Evolutionary conservation across 1,139 yeast species (phyloP).

Genomic region (Taiozyma sp.): DNA sequence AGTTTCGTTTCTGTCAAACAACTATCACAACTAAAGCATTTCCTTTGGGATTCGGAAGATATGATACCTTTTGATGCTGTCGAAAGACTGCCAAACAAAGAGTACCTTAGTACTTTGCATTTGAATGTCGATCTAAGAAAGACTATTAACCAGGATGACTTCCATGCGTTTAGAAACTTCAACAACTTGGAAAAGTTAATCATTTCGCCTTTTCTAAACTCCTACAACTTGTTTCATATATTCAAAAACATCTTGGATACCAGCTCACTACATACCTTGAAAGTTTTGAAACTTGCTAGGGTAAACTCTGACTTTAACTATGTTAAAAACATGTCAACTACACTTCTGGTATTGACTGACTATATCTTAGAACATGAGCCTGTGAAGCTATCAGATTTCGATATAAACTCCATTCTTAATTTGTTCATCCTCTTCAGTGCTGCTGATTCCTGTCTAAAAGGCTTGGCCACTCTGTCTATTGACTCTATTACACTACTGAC

Average conservation of each 20-base stretch:
- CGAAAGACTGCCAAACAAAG: conserved; percentile 18
- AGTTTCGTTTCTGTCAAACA: conserved; percentile 12
- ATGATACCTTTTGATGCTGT: conserved; percentile 17
- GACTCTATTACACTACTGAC: conserved; percentile 15
- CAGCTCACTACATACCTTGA: conserved; percentile 1
- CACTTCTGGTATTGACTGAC: conserved; percentile 15
- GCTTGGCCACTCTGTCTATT: conserved; percentile 7
- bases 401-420: conserved; percentile 9
- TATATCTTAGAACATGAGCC: conserved; percentile 13
- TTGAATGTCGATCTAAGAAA: conserved; percentile 19
- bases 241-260: conserved; percentile 15
- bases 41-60: conserved; percentile 20
- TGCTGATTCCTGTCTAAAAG: conserved; percentile 1
- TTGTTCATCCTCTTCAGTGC: conserved; percentile 7
- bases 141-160: neutral
- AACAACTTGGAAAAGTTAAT: conserved; percentile 17
- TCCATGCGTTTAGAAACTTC: conserved; percentile 13
- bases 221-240: conserved; percentile 16
- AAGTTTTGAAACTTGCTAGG: conserved; percentile 8
- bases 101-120: conserved; percentile 10
- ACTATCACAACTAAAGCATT: conserved; percentile 12
- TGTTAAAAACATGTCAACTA: conserved; percentile 11
- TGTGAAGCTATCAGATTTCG: conserved; percentile 14
- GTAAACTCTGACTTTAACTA: conserved; percentile 10
- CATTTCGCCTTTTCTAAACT: conserved; percentile 19